These are phyloP conservation scores for Dryadomyces quercivorus DNA, from an alignment of 2,329 filamentous ascomycete species.

Conservation along the genomic window DNA sequence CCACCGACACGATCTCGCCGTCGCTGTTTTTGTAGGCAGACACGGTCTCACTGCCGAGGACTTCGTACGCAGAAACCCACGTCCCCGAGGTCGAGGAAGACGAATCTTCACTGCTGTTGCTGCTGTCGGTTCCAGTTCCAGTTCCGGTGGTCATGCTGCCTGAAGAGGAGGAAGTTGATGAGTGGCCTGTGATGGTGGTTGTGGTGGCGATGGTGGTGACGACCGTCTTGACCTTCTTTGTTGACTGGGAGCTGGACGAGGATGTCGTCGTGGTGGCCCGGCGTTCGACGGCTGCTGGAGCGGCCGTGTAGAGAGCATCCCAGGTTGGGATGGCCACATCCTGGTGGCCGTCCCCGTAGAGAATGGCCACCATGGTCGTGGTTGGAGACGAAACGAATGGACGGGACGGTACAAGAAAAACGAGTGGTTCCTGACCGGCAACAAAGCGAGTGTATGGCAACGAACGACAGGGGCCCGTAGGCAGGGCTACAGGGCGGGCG, in stretches of 20 bases:
- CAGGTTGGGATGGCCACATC: conserved; percentile 5
- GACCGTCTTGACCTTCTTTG: no score
- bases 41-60: conserved; percentile 3
- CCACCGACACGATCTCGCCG: conserved; percentile 3
- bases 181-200: no score
- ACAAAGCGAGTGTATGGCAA: background rate
- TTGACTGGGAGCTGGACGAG: no score
- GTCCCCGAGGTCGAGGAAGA: background rate
- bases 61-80: conserved; percentile 3
- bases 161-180: no score
- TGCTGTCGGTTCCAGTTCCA: background rate
- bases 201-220: no score
- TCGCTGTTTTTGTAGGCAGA: conserved; percentile 5
- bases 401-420: background rate
- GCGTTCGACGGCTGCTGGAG: background rate
- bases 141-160: no score
- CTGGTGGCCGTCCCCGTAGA: background rate
- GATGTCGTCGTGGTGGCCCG: no score
- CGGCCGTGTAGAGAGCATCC: conserved; percentile 5
- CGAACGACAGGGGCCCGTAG: no score
- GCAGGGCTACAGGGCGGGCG: no score
- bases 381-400: background rate
- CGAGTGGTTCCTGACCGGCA: background rate
- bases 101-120: background rate
- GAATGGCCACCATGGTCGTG: conserved; percentile 8